phyloP scores from a whole-genome alignment of 805 yeast species.

The Zygosaccharomyces lentus region DNA sequence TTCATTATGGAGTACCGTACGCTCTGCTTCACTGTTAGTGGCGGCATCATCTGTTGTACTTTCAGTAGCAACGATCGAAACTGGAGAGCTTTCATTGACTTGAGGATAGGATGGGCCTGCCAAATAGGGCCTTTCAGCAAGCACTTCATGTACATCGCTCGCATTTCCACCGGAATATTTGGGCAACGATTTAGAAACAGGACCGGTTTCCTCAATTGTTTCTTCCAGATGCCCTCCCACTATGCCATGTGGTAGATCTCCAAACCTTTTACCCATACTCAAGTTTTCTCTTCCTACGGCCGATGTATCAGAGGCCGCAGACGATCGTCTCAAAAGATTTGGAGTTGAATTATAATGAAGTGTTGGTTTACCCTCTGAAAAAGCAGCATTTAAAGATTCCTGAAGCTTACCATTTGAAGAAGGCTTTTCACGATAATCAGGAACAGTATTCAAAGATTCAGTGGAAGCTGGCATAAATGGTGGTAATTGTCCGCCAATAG shows the following conservation, averaged over 20 bases:
- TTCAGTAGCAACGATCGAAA: conserved; percentile 3
- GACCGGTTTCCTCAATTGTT: conserved; percentile 5
- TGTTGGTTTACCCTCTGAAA: conserved; percentile 1
- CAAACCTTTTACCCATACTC: background rate
- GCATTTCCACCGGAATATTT: background rate
- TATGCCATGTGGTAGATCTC: background rate
- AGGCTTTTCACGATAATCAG: background rate
- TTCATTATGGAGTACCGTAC: background rate
- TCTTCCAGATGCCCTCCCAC: conserved; percentile 1
- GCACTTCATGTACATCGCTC: background rate
- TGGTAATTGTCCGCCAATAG: background rate
- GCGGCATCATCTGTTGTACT: conserved; percentile 3
- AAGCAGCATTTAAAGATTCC: background rate
- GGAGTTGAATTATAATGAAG: conserved; percentile 11
- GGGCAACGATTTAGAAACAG: background rate
- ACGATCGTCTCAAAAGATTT: conserved; percentile 18
- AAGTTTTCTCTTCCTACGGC: background rate
- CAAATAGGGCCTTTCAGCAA: background rate
- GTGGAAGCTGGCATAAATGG: background rate
- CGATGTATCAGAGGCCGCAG: conserved; percentile 9
- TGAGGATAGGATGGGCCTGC: background rate
- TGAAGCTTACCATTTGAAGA: background rate
- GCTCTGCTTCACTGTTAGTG: background rate
- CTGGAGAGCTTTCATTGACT: conserved; percentile 1
- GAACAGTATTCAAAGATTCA: background rate